These are phyloP conservation scores for Neurospora intermedia DNA, from an alignment of 495 filamentous ascomycete genomes.

Conservation along the genomic window DNA sequence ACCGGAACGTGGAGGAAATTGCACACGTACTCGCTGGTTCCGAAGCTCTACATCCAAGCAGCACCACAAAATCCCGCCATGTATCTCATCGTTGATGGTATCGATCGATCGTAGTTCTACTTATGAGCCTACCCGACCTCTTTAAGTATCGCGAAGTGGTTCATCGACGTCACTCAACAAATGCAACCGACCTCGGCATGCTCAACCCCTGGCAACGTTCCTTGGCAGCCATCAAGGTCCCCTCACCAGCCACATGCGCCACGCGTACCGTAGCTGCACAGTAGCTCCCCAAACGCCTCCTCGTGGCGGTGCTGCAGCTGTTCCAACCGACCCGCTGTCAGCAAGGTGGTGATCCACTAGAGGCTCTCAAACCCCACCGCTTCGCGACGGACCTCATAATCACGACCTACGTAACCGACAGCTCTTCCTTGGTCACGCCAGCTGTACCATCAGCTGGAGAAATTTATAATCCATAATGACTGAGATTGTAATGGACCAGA, in stretches of 20 bases:
- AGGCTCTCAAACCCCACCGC: not conserved
- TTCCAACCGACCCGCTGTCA: not conserved
- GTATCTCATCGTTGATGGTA: not conserved
- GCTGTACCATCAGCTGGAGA: not conserved
- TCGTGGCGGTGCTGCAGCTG: not conserved
- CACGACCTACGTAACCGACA: not conserved
- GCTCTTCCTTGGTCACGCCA: not conserved
- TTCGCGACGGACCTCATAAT: not conserved
- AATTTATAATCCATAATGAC: slow-evolving; percentile 26
- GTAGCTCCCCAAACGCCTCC: not conserved
- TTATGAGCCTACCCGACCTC: too few relatives aligned
- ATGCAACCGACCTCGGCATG: not conserved
- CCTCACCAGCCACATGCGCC: not conserved
- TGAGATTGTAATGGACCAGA: slow-evolving; percentile 37
- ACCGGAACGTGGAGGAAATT: not conserved
- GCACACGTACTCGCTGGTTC: not conserved
- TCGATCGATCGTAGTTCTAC: not conserved
- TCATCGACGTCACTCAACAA: not conserved
- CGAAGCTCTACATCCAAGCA: not conserved
- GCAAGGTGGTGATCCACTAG: not conserved
- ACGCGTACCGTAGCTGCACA: not conserved
- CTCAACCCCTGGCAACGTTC: not conserved
- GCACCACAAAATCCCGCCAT: not conserved
- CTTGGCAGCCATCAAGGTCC: not conserved
- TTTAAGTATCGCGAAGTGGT: not conserved